phyloP scores from a whole-genome alignment of 73 alveolate genomes.

The Uronychia binucleata region DNA sequence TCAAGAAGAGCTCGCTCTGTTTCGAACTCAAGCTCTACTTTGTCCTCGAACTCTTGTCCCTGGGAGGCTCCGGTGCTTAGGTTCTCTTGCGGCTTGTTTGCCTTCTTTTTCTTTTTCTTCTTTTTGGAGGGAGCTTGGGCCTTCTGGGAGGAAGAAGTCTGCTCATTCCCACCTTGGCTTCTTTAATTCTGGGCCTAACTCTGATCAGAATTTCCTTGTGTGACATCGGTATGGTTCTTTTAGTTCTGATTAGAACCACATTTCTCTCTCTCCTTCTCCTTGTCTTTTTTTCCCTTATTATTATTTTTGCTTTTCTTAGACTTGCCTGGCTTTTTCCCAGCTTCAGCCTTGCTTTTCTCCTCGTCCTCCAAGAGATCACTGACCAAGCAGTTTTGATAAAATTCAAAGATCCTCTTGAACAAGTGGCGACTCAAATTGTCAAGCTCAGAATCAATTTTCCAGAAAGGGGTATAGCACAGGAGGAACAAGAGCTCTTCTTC shows the following conservation, averaged over 20 bases:
- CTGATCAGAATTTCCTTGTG: neutral
- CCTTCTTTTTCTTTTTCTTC: neutral
- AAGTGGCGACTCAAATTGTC: neutral
- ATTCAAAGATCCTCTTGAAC: neutral
- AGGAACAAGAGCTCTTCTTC: slow-evolving; percentile 1
- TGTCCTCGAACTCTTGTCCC: neutral
- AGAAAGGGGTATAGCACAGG: neutral
- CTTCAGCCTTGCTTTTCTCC: neutral
- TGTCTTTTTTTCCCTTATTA: neutral
- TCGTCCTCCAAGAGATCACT: neutral
- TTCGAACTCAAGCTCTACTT: too few relatives aligned
- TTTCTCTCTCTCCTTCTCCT: neutral
- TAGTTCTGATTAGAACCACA: too few relatives aligned
- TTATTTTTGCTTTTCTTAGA: too few relatives aligned
- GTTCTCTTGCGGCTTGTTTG: neutral
- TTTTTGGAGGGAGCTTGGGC: neutral
- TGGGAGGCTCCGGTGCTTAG: neutral
- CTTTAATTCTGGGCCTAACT: too few relatives aligned
- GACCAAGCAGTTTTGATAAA: neutral
- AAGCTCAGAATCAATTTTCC: neutral
- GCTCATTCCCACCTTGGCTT: too few relatives aligned
- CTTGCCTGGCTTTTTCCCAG: neutral
- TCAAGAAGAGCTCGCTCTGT: too few relatives aligned
- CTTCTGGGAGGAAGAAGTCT: too few relatives aligned
- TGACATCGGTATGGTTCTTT: neutral